Base-by-base conservation (phyloP, 129 eudicot species). In the Mikania micrantha region DNA sequence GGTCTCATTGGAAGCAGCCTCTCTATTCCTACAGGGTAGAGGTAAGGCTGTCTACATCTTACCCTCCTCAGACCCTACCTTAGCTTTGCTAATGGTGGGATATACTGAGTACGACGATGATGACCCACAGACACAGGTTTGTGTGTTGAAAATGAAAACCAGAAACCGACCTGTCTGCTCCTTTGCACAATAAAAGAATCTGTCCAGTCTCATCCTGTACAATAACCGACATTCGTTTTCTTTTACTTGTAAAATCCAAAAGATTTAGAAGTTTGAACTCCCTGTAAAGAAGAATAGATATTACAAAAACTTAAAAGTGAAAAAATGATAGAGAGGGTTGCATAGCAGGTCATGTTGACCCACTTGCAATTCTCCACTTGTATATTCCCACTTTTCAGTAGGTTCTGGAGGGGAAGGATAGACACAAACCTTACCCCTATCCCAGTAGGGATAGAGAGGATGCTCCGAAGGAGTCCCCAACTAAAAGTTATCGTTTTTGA, bases 181-280 rank as follows among this genome's bases (percentile, higher is more conserved):
- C 99, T 87, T 94, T 94, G 77, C 99, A 94, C 11, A 94, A 74
- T 81, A 94, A 85, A 83, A 89, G 72, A 74, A 94, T 83, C 75
- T 94, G 83, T 34, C 95, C 99, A 11, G 73, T 60, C 75, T 81
- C 97, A 38, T 94, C 99, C 67, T 80, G 85, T 25, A 94, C 82
- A 50, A 94, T 85, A 59, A 89, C 95, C 52, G 99, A 89, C 99
- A 94, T 94, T 64, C 99, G 83, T 81, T 94, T 94, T 74, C 99
- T 85, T 82, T 94, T 94, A 82, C 99, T 94, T 31, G 97, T 89
- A 44, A 89, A 94, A 78, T 94, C 95, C 84, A 94, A 82, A 41
- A 89, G 81, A 73, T 85, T 94, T 47, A 94, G 84, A 79, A 94
- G 75, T 77, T 94, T 94, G 82, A 78, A 94, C 76, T 94, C 95